Base-by-base conservation (phyloP, 2,329 filamentous ascomycete species). In the Cercospora canescens region DNA sequence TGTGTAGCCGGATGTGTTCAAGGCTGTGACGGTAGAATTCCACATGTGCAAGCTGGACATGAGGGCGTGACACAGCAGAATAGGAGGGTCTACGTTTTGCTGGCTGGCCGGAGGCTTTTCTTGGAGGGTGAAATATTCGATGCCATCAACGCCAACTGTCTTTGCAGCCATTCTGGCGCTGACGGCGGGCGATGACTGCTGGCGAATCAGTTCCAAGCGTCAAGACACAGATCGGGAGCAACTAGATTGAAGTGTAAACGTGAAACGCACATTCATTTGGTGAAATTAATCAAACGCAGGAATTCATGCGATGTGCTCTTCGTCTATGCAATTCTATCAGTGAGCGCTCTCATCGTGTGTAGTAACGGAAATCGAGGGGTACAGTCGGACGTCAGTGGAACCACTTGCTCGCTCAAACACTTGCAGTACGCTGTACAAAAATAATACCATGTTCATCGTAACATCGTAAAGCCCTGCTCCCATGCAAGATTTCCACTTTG, bases 21-120 rank as follows among this genome's bases (percentile, higher is more conserved):
- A 71, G 16, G 69, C 62, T 18, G 50, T 54, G 64, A 70, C 66
- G 16, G 72, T 73, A 6, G 67, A 63, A 57, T 74, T 71, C 66
- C 68, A 76, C 73, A 75, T 75, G 62, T 70, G 66, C 4, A 67
- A 61, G 54, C 71, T 72, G 58, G 70, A 69, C 73, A 76, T 76
- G 16, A 76, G 67, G 30, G 74, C 73, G 48, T 76, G 74, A 62
- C 68, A 66, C 26, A 76, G 70, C 30, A 73, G 67, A n/a, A 74
- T 35, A 12, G 63, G 45, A 7, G 67, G 68, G 16, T 60, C 62
- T 14, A 45, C 24, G 9, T 30, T 24, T 12, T 52, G 12, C 24
- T 45, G 41, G 28, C 39, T 18, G 32, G 60, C 60, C 32, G 21
- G 12, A 12, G 73, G 72, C 12, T 60, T 48, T 48, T 70, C 65